Conservation (phyloP, 306 rosid species). For the Cucumis cinereus region DNA sequence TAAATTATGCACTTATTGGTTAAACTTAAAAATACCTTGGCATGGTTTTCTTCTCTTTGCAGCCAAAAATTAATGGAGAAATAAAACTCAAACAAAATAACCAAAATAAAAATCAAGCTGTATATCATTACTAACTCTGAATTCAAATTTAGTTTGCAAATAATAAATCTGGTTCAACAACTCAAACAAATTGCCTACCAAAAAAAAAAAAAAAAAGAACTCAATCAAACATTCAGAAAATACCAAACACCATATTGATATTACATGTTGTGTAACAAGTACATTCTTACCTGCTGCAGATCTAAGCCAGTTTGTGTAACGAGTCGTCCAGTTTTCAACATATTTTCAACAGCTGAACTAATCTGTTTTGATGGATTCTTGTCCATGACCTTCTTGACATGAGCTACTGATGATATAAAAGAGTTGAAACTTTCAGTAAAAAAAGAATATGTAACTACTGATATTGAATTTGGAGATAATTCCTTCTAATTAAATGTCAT, state of each 20-base stretch:
- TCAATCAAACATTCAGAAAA: neutral
- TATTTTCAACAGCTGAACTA: slow-evolving; percentile 46
- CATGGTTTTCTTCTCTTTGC: neutral
- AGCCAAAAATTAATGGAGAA: neutral
- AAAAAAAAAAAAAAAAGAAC: too few species aligned
- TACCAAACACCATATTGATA: neutral
- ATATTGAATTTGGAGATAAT: neutral
- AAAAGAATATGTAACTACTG: neutral
- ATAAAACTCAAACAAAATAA: neutral
- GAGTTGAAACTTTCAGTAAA: slow-evolving; percentile 8
- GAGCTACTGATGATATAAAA: slow-evolving; percentile 26
- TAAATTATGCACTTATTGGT: neutral
- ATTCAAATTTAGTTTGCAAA: neutral
- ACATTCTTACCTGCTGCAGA: slow-evolving; percentile 69
- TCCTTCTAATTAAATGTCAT: neutral
- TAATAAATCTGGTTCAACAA: neutral
- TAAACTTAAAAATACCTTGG: neutral
- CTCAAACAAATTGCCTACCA: neutral
- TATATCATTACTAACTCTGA: neutral
- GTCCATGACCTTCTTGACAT: slow-evolving; percentile 50
- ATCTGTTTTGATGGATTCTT: slow-evolving; percentile 37
- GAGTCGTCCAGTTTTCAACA: slow-evolving; percentile 77
- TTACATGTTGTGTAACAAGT: neutral
- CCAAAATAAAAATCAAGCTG: neutral
- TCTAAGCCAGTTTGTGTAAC: slow-evolving; percentile 54